phyloP scores from a whole-genome alignment of 495 filamentous ascomycete genomes.

The Pseudotulostoma volvatum region DNA sequence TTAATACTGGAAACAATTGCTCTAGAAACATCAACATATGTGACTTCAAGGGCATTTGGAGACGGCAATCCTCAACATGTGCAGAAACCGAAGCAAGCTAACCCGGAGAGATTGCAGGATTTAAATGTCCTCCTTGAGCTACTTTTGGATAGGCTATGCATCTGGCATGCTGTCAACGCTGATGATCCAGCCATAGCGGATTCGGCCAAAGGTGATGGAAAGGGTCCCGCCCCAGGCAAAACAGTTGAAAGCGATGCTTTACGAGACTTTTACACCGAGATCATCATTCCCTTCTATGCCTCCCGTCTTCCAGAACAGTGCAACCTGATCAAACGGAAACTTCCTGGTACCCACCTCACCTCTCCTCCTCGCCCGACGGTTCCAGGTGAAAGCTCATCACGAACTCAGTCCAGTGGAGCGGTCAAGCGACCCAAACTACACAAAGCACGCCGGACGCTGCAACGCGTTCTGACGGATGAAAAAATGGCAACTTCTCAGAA shows the following conservation, averaged over 20 bases:
- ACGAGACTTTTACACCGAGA: constrained; percentile 75
- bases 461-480: constrained; percentile 60
- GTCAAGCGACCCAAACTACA: constrained; percentile 30
- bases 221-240: constrained; percentile 22
- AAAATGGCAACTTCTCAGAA: constrained; percentile 31
- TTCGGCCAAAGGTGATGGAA: constrained; percentile 15
- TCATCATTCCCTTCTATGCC: constrained; percentile 85
- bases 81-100: constrained; percentile 18
- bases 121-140: constrained; percentile 57
- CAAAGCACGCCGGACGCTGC: constrained; percentile 40
- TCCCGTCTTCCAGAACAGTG: constrained; percentile 70
- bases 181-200: constrained; percentile 28
- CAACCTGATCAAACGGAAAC: constrained; percentile 64
- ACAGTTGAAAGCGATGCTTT: constrained; percentile 39
- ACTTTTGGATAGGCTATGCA: constrained; percentile 78
- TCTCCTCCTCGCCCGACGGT: constrained; percentile 43
- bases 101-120: constrained; percentile 31
- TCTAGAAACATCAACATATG: constrained; percentile 39
- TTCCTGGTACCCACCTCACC: constrained; percentile 56
- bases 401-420: constrained; percentile 37
- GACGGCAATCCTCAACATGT: constrained; percentile 16
- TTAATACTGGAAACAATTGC: constrained; percentile 77
- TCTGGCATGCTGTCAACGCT: constrained; percentile 72
- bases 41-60: constrained; percentile 9
- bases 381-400: constrained; percentile 13